Base-by-base conservation (phyloP, 2,329 filamentous ascomycete genomes). In the Exophiala calicioides region DNA sequence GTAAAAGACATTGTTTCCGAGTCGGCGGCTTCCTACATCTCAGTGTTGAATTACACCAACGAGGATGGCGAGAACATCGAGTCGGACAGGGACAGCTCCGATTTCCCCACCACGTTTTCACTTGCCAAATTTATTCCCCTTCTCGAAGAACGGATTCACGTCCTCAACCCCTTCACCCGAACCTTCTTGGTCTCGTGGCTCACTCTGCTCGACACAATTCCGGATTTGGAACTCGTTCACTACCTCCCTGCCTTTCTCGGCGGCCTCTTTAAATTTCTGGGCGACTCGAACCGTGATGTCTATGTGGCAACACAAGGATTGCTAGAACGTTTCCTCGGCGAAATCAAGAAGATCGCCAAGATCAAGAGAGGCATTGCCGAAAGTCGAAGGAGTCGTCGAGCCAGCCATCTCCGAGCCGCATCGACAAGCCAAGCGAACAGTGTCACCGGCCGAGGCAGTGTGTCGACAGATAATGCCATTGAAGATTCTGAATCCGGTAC, bases 171-270 rank as follows among this genome's bases (percentile, higher is more conserved):
- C 0, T 97, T 94, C 64, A 96, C 91, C 3, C 80, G 93, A 39
- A 95, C 88, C 10, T 98, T 98, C 60, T 77, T 98, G 10, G 93
- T 98, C 2, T 90, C 89, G 23, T 98, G 93, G 93, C 88, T 98
- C 48, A 94, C 86, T 3, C 71, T 98, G 12, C 77, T 98, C 15
- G 93, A 98, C 66, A 96, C 90, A 1, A 97, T 98, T 58, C 93
- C 93, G 0, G 94, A 98, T 63, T 75, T 98, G 31, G 94, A 98
- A 67, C 81, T 98, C 15, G 91, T 98, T 27, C 86, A 88, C 3
- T 95, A 90, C 65, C 73, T 98, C 18, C 94, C 93, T 1, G 89
- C 91, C 38, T 98, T 98, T 61, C 75, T 98, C 1, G 86, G 83
- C 19, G 93, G 91, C 0, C 72, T 98, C 31, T 82, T 98, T 59